Evolutionary conservation across 2,329 filamentous ascomycete genomes (phyloP).

Genomic region (Neurospora crassa): DNA sequence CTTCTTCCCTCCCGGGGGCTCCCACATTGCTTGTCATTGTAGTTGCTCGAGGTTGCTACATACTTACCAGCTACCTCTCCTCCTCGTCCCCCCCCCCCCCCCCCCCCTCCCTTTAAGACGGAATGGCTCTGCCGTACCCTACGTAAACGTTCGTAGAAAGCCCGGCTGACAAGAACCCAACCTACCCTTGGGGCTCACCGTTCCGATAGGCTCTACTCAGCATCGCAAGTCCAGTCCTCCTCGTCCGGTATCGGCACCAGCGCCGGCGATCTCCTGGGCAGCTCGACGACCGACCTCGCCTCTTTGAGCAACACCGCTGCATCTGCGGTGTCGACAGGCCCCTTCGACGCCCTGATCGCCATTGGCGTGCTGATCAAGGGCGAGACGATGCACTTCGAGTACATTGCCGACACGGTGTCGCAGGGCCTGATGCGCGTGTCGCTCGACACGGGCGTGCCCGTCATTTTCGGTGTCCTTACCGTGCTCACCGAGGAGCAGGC

Average conservation of each 20-base stretch:
- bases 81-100: constrained; percentile 2
- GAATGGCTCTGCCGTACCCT: background rate
- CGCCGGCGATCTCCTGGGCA: constrained; percentile 67
- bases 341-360: constrained; percentile 91
- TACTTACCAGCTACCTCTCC: background rate
- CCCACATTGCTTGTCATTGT: constrained; percentile 3
- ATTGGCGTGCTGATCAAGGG: constrained; percentile 97
- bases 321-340: constrained; percentile 35
- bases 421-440: constrained; percentile 93
- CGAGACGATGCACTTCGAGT: constrained; percentile 99
- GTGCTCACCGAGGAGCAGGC: constrained; percentile 85
- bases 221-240: constrained; percentile 75
- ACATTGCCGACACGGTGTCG: constrained; percentile 85
- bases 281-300: constrained; percentile 58
- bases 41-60: background rate
- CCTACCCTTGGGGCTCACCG: constrained; percentile 1
- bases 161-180: constrained; percentile 10
- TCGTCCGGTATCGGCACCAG: constrained; percentile 51
- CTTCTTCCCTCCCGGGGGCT: background rate
- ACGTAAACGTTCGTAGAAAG: background rate
- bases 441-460: constrained; percentile 77
- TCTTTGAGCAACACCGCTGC: constrained; percentile 27
- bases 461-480: constrained; percentile 88
- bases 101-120: background rate
- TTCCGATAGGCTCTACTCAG: constrained; percentile 60